A percentile compares a stretch with the other conserved stretches of the same genome.
Evolutionary conservation across 768 basidiomycete species (phyloP).

Genomic region (Trametes elegans): DNA sequence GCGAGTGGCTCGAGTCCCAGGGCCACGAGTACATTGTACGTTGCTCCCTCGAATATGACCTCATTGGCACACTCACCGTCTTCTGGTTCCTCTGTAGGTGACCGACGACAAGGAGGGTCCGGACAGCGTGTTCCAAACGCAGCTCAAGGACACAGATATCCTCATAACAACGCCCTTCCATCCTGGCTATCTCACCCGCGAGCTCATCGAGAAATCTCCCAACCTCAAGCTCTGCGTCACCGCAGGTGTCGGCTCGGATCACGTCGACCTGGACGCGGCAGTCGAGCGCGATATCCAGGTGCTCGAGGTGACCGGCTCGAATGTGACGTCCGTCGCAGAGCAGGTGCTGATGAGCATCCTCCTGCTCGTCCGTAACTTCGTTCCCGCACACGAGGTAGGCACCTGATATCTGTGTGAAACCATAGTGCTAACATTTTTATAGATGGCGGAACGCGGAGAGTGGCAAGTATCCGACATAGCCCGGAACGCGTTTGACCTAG

Average conservation of each 20-base stretch:
- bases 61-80: no score
- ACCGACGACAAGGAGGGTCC: constrained; percentile 85
- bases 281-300: constrained; percentile 76
- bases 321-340: constrained; percentile 89
- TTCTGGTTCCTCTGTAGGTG: constrained; percentile 42
- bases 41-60: neutral
- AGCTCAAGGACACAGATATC: constrained; percentile 76
- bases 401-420: no score
- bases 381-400: constrained; percentile 78
- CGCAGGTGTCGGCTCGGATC: constrained; percentile 89
- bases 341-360: constrained; percentile 91
- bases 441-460: constrained; percentile 81
- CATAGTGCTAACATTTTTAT: no score
- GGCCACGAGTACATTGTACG: constrained; percentile 77
- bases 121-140: constrained; percentile 78
- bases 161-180: constrained; percentile 87
- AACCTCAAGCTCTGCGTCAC: constrained; percentile 90
- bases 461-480: constrained; percentile 87
- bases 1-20: constrained; percentile 62
- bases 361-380: constrained; percentile 85
- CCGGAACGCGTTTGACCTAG: constrained; percentile 83
- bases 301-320: constrained; percentile 74
- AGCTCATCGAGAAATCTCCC: constrained; percentile 74
- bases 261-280: constrained; percentile 86
- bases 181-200: constrained; percentile 78